Evolutionary conservation across 805 yeast species (phyloP).

Genomic region (Schwanniomyces sp.): DNA sequence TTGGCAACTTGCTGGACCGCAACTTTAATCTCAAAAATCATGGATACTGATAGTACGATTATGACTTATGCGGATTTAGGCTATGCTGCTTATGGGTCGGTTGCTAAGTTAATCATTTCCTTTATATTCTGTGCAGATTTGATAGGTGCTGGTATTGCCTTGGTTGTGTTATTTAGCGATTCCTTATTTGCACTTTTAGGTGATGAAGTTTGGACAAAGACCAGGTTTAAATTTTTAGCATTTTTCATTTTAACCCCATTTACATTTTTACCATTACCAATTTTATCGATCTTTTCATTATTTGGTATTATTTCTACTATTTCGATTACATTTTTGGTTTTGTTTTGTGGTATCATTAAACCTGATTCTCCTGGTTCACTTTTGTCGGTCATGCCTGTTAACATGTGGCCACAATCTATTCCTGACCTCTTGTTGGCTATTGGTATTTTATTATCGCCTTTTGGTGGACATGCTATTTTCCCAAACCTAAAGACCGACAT

Average conservation of each 20-base stretch:
- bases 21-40: constrained; percentile 64
- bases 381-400: constrained; percentile 59
- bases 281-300: constrained; percentile 67
- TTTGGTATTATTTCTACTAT: constrained; percentile 72
- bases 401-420: constrained; percentile 58
- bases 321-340: constrained; percentile 57
- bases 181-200: constrained; percentile 67
- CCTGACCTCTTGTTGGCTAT: constrained; percentile 56
- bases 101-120: constrained; percentile 73
- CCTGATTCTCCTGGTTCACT: constrained; percentile 72
- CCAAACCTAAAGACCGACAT: constrained; percentile 76
- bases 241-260: constrained; percentile 77
- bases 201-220: constrained; percentile 35
- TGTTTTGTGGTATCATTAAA: constrained; percentile 65
- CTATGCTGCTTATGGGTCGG: constrained; percentile 77
- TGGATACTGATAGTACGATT: constrained; percentile 77
- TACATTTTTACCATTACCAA: constrained; percentile 72
- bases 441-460: constrained; percentile 73
- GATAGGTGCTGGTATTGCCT: constrained; percentile 77
- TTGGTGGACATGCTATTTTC: constrained; percentile 83
- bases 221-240: constrained; percentile 63
- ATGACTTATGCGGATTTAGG: constrained; percentile 90
- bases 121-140: constrained; percentile 73
- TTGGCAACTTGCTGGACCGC: constrained; percentile 76
- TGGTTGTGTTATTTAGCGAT: constrained; percentile 82